These are phyloP conservation scores for Erucastrum elatum DNA, from an alignment of 345 rosid genomes.

Conservation along the genomic window DNA sequence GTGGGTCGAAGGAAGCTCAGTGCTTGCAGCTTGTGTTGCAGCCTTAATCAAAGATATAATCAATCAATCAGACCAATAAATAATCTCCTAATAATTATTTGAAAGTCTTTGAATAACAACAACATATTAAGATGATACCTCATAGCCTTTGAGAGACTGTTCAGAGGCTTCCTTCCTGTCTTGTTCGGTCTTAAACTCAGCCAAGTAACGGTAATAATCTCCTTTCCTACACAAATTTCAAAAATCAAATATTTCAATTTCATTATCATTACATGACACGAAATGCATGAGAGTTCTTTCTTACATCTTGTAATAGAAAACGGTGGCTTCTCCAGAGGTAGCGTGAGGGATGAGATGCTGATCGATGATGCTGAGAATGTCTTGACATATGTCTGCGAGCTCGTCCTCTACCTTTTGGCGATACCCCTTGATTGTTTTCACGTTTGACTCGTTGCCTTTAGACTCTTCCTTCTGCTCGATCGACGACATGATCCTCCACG, in stretches of 20 bases:
- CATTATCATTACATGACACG: no score
- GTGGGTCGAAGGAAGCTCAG: slow-evolving; percentile 94
- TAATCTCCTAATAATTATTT: background rate
- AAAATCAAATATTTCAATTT: no score
- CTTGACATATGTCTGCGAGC: slow-evolving; percentile 78
- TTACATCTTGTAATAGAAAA: slow-evolving; percentile 96
- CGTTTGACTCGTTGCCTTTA: slow-evolving; percentile 83
- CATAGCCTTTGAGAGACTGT: slow-evolving; percentile 89
- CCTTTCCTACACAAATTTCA: slow-evolving; percentile 65
- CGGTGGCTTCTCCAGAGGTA: slow-evolving; percentile 89
- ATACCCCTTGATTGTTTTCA: slow-evolving; percentile 72
- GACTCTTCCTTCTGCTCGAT: slow-evolving; percentile 97
- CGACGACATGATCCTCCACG: slow-evolving; percentile 97
- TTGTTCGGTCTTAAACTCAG: slow-evolving; percentile 90
- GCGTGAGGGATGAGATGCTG: slow-evolving; percentile 82
- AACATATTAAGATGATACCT: slow-evolving; percentile 47
- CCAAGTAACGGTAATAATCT: slow-evolving; percentile 87
- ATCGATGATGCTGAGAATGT: slow-evolving; percentile 84
- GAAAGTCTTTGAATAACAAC: background rate
- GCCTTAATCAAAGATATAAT: slow-evolving; percentile 52
- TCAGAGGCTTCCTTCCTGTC: slow-evolving; percentile 94
- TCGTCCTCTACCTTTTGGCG: slow-evolving; percentile 95
- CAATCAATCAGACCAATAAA: background rate
- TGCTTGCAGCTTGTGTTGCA: slow-evolving; percentile 84
- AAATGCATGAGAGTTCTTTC: no score